These are phyloP conservation scores for Thoreauomyces humboldtii DNA, from an alignment of 192 early-diverging fungal species.

Conservation along the genomic window DNA sequence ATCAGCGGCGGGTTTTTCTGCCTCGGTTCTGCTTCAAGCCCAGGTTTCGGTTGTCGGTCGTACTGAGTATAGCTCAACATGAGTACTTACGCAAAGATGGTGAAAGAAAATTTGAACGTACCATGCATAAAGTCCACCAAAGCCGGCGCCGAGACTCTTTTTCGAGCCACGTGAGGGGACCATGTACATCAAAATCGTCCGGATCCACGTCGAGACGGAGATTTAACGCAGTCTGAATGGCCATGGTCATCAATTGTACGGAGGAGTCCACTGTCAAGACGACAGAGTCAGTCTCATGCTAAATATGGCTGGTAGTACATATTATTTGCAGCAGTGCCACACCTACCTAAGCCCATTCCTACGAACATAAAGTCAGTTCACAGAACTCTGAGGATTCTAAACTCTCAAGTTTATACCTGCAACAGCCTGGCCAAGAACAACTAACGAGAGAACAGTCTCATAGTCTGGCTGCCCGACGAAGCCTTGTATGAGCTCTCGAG, in stretches of 20 bases:
- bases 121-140: slow-evolving; percentile 22
- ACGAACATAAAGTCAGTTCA: no score
- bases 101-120: background rate
- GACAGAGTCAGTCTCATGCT: no score
- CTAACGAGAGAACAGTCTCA: slow-evolving; percentile 17
- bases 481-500: background rate
- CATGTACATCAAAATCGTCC: slow-evolving; percentile 10
- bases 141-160: slow-evolving; percentile 9
- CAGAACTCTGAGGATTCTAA: no score
- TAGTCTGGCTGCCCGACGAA: background rate
- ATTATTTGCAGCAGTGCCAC: no score
- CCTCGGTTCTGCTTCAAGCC: background rate
- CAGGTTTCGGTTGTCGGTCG: slow-evolving; percentile 21
- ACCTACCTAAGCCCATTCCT: background rate
- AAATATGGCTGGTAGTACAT: no score
- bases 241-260: slow-evolving; percentile 12
- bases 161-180: slow-evolving; percentile 9
- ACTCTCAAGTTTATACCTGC: no score
- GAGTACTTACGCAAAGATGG: background rate
- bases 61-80: no score
- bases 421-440: slow-evolving; percentile 8
- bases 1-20: slow-evolving; percentile 10
- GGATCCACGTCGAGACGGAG: slow-evolving; percentile 13
- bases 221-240: slow-evolving; percentile 2
- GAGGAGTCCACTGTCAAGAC: background rate